Percentiles rank a stretch among this genome's conserved stretches.
These are phyloP conservation scores for Asterionellopsis glacialis DNA, from an alignment of 108 stramenopile species.

Conservation along the genomic window DNA sequence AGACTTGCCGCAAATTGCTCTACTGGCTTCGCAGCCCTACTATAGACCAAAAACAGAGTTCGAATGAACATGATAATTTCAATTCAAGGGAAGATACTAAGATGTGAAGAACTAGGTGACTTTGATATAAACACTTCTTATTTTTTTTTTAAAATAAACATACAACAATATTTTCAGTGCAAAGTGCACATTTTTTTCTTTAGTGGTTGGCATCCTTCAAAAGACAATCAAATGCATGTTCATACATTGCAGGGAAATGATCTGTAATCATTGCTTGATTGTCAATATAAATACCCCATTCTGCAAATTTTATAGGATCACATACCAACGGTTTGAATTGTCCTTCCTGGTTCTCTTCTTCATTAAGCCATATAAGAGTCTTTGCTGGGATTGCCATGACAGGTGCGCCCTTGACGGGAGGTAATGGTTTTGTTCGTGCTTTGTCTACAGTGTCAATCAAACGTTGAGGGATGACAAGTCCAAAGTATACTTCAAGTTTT, in stretches of 20 bases:
- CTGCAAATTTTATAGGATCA: conserved; percentile 3
- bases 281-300: background rate
- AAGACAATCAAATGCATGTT: background rate
- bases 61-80: no score
- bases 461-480: no score
- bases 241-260: conserved; percentile 8
- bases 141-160: no score
- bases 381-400: conserved; percentile 4
- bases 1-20: no score
- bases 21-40: no score
- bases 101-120: no score
- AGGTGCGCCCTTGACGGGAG: conserved; percentile 3
- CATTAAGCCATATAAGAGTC: conserved; percentile 7
- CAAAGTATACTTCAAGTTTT: background rate
- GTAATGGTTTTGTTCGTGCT: background rate
- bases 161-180: no score
- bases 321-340: background rate
- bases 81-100: no score
- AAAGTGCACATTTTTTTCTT: no score
- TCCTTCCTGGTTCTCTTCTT: background rate
- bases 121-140: no score
- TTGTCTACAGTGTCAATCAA: background rate
- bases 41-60: no score
- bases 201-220: no score
- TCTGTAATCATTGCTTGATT: conserved; percentile 5